Evolutionary conservation across 345 rosid species (phyloP).

Genomic region (Eucalyptus albens): DNA sequence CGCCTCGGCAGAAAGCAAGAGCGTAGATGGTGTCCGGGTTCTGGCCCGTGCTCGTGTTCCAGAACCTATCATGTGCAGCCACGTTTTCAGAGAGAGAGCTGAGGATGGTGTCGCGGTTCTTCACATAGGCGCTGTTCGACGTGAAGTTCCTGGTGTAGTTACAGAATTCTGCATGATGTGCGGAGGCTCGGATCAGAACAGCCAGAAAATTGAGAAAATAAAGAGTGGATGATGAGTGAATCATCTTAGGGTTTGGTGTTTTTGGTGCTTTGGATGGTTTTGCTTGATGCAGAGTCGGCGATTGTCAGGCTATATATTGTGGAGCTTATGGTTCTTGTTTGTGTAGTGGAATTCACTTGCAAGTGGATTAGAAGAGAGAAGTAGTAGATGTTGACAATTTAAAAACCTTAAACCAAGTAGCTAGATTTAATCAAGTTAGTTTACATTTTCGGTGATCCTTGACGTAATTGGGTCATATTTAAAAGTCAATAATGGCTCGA

Average conservation of each 20-base stretch:
- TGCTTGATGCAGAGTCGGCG: not conserved
- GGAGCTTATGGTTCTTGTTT: not conserved
- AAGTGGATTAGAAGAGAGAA: not conserved
- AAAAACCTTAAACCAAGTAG: not conserved
- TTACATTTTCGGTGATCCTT: not conserved
- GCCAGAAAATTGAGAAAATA: not conserved
- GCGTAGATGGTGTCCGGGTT: not conserved
- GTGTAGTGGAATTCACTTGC: not conserved
- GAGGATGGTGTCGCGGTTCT: conserved; percentile 1
- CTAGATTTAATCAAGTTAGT: not conserved
- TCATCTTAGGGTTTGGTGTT: not conserved
- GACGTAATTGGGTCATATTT: not conserved
- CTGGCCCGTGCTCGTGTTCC: not conserved
- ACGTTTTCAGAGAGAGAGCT: not conserved
- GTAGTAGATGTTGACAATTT: not conserved
- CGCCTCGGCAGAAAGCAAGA: conserved; percentile 17
- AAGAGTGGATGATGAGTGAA: not conserved
- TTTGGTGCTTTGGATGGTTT: not conserved
- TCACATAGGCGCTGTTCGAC: not conserved
- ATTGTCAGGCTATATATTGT: not conserved
- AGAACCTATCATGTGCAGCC: not conserved
- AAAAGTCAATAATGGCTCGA: not conserved
- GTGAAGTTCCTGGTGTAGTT: not conserved
- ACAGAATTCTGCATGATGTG: not conserved
- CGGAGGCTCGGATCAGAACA: not conserved